A percentile compares a stretch with the other conserved stretches of the same genome.
These are phyloP conservation scores for Oryza glumipatula DNA, from an alignment of 176 grass and related monocot genomes.

Conservation along the genomic window DNA sequence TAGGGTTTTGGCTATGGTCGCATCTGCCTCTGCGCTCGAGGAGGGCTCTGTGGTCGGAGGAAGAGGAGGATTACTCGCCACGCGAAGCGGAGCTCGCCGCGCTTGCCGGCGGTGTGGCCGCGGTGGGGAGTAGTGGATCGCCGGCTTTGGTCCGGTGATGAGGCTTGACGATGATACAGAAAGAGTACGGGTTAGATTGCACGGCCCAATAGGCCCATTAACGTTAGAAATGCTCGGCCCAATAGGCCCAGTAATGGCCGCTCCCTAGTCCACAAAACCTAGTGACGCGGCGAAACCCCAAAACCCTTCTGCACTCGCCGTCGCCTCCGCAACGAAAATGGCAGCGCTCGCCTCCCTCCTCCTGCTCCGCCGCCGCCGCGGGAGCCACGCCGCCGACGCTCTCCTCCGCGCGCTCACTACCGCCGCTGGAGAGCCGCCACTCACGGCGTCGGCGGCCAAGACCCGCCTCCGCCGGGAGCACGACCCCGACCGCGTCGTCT, in stretches of 20 bases:
- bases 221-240: neutral
- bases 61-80: neutral
- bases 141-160: no score
- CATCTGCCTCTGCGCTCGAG: neutral
- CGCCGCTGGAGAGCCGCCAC: neutral
- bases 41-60: neutral
- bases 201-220: neutral
- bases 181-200: neutral
- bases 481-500: constrained; percentile 56
- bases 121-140: no score
- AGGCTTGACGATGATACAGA: no score
- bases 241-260: constrained; percentile 1
- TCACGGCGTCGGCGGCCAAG: constrained; percentile 21
- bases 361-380: constrained; percentile 45
- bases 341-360: constrained; percentile 40
- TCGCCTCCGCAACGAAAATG: constrained; percentile 32
- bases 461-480: constrained; percentile 58
- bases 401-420: constrained; percentile 43
- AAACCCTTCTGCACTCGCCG: constrained; percentile 4
- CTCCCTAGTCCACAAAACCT: constrained; percentile 11
- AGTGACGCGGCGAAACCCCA: constrained; percentile 36
- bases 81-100: neutral
- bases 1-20: neutral
- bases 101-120: constrained; percentile 27
- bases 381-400: neutral